phyloP scores from a whole-genome alignment of 1,284 basidiomycete species.

The Cryptococcus sp. region DNA sequence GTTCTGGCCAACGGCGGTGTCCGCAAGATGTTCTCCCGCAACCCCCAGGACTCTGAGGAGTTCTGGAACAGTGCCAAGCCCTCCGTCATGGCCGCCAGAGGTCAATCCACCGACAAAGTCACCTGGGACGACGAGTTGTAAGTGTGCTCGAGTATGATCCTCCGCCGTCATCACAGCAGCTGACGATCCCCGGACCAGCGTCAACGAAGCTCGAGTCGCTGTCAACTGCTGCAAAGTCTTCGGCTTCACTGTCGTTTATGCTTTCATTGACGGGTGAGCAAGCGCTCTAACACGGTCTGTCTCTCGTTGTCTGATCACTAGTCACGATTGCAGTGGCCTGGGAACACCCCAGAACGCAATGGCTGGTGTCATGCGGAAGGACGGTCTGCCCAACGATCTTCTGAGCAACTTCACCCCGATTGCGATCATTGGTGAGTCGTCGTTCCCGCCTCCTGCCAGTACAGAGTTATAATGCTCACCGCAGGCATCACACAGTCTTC shows the following conservation, averaged over 20 bases:
- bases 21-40: too few relatives aligned
- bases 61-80: too few relatives aligned
- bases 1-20: too few relatives aligned
- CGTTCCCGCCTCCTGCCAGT: too few relatives aligned
- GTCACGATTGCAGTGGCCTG: slow-evolving; percentile 4
- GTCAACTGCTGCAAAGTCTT: not conserved
- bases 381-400: slow-evolving; percentile 52
- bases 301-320: not conserved
- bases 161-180: slow-evolving; percentile 3
- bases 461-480: too few relatives aligned
- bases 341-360: not conserved
- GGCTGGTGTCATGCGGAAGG: not conserved
- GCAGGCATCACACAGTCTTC: slow-evolving; percentile 4
- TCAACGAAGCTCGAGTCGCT: slow-evolving; percentile 3
- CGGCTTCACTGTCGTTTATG: too few relatives aligned
- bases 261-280: too few relatives aligned
- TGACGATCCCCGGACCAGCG: not conserved
- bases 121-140: not conserved
- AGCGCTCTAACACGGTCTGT: too few relatives aligned
- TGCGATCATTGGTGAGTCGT: slow-evolving; percentile 35
- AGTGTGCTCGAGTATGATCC: slow-evolving; percentile 1
- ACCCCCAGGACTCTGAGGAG: too few relatives aligned
- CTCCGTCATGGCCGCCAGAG: too few relatives aligned
- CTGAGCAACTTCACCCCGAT: slow-evolving; percentile 51
- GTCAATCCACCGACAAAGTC: too few relatives aligned